Conservation (phyloP, 345 rosid species). For the Acer negundo region DNA sequence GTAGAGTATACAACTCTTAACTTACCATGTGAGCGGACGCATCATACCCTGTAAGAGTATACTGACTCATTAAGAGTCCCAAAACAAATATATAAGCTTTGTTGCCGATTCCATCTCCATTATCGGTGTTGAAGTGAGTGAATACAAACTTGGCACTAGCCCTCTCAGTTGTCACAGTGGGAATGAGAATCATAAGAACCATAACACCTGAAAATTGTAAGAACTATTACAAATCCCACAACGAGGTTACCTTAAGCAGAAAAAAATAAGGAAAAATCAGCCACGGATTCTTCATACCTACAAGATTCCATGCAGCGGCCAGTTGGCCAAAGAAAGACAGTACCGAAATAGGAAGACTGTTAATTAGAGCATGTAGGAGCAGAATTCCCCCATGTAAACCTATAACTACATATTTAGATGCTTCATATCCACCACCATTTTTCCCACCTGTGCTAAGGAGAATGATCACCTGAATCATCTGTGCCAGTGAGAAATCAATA, state of each 20-base stretch:
- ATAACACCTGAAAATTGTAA: constrained; percentile 57
- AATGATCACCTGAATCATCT: constrained; percentile 66
- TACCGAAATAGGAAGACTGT: constrained; percentile 79
- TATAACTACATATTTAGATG: constrained; percentile 79
- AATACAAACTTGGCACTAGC: constrained; percentile 88
- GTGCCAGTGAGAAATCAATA: constrained; percentile 67
- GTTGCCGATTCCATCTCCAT: constrained; percentile 64
- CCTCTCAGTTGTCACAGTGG: constrained; percentile 71
- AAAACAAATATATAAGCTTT: constrained; percentile 76
- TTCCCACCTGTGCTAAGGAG: constrained; percentile 93
- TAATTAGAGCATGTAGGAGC: constrained; percentile 71
- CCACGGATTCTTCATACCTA: constrained; percentile 44
- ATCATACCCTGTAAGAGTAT: constrained; percentile 89
- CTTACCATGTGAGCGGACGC: constrained; percentile 98
- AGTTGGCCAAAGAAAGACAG: constrained; percentile 86
- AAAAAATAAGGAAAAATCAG: background rate
- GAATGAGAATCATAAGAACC: constrained; percentile 78
- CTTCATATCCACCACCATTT: constrained; percentile 90
- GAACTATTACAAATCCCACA: background rate
- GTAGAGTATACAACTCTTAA: background rate
- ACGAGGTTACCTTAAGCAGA: background rate
- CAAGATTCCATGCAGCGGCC: constrained; percentile 92
- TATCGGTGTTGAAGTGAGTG: constrained; percentile 82
- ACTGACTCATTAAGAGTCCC: constrained; percentile 96
- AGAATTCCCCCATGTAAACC: constrained; percentile 77